Evolutionary conservation across 805 yeast genomes (phyloP).

Genomic region (Saturnispora dispora): DNA sequence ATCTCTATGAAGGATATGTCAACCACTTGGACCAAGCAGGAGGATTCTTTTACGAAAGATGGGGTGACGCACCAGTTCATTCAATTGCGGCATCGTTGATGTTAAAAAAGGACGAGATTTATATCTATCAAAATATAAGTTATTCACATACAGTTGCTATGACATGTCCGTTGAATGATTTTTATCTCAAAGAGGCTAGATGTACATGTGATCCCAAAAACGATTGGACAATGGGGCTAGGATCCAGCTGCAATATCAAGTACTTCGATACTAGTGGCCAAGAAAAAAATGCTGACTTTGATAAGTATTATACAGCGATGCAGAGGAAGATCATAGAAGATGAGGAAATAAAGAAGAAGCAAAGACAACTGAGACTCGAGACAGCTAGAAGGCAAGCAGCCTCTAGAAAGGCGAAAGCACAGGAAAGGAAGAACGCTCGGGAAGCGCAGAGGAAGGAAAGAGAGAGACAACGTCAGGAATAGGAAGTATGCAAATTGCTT

Average conservation of each 20-base stretch:
- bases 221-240: constrained; percentile 54
- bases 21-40: constrained; percentile 56
- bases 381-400: constrained; percentile 7
- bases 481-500: too few species aligned
- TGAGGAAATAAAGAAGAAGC: constrained; percentile 8
- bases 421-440: background rate
- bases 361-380: constrained; percentile 10
- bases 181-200: constrained; percentile 41
- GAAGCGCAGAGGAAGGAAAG: constrained; percentile 4
- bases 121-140: constrained; percentile 73
- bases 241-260: constrained; percentile 21
- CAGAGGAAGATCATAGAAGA: constrained; percentile 8
- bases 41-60: constrained; percentile 79
- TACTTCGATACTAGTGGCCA: constrained; percentile 19
- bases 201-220: constrained; percentile 66
- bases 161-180: constrained; percentile 66
- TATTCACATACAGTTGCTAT: constrained; percentile 74
- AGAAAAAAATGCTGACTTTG: constrained; percentile 18
- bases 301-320: constrained; percentile 15
- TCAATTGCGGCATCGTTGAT: constrained; percentile 35
- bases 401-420: constrained; percentile 3
- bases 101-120: constrained; percentile 54
- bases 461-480: background rate
- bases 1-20: constrained; percentile 50
- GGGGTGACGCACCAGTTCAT: constrained; percentile 73